Conservation (phyloP, 2,329 filamentous ascomycete species). For the Graphiopsis chlorocephala region DNA sequence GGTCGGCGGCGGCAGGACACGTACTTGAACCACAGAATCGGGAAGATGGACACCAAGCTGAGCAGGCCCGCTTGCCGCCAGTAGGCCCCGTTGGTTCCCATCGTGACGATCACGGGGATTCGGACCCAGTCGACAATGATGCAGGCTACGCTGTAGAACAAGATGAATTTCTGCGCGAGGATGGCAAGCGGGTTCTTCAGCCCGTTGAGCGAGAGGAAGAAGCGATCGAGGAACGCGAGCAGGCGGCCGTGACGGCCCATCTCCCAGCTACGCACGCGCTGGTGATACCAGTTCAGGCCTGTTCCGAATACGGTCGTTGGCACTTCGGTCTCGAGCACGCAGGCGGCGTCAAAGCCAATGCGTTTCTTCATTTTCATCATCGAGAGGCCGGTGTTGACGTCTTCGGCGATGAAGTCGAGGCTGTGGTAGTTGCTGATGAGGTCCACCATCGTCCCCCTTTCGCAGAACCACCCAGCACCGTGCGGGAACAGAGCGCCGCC, state of each 20-base stretch:
- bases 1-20: background rate
- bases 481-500: background rate
- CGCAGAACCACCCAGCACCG: background rate
- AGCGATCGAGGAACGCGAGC: background rate
- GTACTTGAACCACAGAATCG: conserved; percentile 4
- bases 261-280: conserved; percentile 2
- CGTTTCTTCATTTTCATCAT: background rate
- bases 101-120: background rate
- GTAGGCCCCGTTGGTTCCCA: background rate
- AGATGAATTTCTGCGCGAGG: conserved; percentile 2
- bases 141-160: background rate
- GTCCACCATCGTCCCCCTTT: background rate
- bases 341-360: background rate
- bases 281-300: background rate
- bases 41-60: background rate
- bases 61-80: background rate
- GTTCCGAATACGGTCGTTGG: background rate
- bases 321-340: background rate
- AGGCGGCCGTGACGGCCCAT: background rate
- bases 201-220: conserved; percentile 2
- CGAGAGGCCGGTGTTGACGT: background rate
- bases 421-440: conserved; percentile 5
- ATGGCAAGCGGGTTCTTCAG: background rate
- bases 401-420: conserved; percentile 3
- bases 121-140: conserved; percentile 3